Conservation (phyloP, 345 rosid species). For the Populus tremula region DNA sequence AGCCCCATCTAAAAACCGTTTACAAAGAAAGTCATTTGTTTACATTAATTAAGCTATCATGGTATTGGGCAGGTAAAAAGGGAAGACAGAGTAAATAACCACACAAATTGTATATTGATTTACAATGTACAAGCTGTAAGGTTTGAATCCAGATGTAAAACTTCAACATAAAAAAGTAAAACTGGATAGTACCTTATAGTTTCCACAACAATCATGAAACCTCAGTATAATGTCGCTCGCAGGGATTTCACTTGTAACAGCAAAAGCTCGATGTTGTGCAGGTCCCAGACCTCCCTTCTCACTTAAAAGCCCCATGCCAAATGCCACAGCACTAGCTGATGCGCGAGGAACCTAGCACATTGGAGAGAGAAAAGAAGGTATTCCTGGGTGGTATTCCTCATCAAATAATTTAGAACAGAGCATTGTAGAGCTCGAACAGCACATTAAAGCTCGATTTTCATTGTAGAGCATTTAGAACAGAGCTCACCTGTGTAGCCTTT, state of each 20-base stretch:
- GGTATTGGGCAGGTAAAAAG: background rate
- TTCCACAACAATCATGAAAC: constrained; percentile 77
- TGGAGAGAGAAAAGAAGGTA: constrained; percentile 1
- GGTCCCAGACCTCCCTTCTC: constrained; percentile 81
- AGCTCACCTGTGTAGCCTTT: constrained; percentile 76
- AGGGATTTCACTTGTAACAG: constrained; percentile 88
- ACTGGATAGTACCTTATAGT: constrained; percentile 65
- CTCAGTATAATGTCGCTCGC: constrained; percentile 83
- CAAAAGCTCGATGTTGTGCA: constrained; percentile 71
- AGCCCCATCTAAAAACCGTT: background rate
- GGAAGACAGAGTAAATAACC: background rate
- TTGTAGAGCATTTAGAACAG: too few relatives aligned
- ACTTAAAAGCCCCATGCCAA: constrained; percentile 91
- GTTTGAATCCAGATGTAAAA: background rate
- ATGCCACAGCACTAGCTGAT: constrained; percentile 96
- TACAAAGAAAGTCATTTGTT: background rate
- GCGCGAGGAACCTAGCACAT: constrained; percentile 75
- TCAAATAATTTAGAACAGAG: too few relatives aligned
- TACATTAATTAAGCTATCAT: background rate
- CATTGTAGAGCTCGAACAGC: too few relatives aligned
- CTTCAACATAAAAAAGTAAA: background rate
- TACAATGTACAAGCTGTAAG: background rate
- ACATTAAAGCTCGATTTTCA: too few relatives aligned
- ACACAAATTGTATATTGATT: background rate
- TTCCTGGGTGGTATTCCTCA: too few relatives aligned